Evolutionary conservation across 495 filamentous ascomycete species (phyloP).

Genomic region (Penicillium turbatum): DNA sequence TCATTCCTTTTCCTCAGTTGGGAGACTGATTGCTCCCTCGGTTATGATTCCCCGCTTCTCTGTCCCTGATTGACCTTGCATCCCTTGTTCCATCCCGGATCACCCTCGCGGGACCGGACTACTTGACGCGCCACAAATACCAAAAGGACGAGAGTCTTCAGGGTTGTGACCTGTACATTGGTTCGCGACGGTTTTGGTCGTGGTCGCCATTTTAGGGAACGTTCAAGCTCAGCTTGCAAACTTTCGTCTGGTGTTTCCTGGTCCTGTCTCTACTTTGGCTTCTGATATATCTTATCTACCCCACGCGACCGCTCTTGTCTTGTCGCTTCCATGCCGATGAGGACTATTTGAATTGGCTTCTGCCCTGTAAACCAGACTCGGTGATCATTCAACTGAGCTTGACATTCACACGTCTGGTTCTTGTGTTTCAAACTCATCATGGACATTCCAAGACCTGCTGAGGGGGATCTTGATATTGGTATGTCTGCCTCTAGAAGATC

Average conservation of each 20-base stretch:
- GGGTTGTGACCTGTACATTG: conserved; percentile 17
- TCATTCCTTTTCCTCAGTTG: background rate
- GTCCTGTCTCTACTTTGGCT: background rate
- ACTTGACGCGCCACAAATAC: too few relatives aligned
- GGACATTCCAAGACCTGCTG: conserved; percentile 26
- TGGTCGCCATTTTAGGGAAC: background rate
- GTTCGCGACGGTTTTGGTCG: conserved; percentile 1
- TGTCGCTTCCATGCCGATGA: background rate
- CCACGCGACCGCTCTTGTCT: background rate
- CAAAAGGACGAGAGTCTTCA: background rate
- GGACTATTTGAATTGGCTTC: conserved; percentile 14
- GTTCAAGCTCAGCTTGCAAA: background rate
- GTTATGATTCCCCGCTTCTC: background rate
- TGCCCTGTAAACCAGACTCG: background rate
- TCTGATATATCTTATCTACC: conserved; percentile 1
- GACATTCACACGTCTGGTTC: background rate
- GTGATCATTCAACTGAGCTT: background rate
- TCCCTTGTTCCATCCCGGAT: conserved; percentile 12
- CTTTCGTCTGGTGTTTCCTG: background rate
- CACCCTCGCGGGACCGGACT: background rate
- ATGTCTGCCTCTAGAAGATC: conserved; percentile 1
- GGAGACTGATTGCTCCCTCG: background rate
- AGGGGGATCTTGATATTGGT: conserved; percentile 33
- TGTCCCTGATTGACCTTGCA: conserved; percentile 1
- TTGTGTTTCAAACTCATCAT: conserved; percentile 16